A percentile compares a stretch with the other conserved stretches of the same genome.
These are phyloP conservation scores for Globisporangium spinosum DNA, from an alignment of 352 stramenopile genomes.

Conservation along the genomic window DNA sequence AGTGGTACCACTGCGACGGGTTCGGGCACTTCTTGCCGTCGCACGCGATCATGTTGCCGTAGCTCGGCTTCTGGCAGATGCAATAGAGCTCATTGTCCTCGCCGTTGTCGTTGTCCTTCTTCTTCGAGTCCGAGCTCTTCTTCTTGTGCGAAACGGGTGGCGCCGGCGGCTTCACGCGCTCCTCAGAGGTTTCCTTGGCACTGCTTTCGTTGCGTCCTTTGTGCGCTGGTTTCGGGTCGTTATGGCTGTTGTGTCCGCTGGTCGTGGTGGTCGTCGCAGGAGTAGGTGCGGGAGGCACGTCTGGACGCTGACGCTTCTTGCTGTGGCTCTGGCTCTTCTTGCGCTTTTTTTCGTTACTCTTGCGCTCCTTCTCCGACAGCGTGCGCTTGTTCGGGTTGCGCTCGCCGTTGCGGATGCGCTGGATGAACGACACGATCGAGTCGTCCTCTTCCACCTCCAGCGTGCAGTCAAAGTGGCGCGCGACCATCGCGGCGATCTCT, in stretches of 20 bases:
- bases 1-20: constrained; percentile 86
- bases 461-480: constrained; percentile 74
- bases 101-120: constrained; percentile 60
- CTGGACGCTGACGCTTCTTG: constrained; percentile 30
- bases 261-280: neutral
- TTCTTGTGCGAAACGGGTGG: constrained; percentile 31
- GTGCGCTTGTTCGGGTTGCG: constrained; percentile 48
- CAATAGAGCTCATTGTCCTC: constrained; percentile 89
- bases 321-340: constrained; percentile 65
- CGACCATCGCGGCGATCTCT: constrained; percentile 71
- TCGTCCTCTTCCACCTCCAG: constrained; percentile 85
- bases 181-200: constrained; percentile 19
- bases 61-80: constrained; percentile 83
- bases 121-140: constrained; percentile 35
- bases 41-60: constrained; percentile 88
- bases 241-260: neutral
- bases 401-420: constrained; percentile 81
- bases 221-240: neutral
- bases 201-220: neutral
- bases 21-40: constrained; percentile 86
- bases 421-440: constrained; percentile 83
- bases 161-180: constrained; percentile 24
- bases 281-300: neutral
- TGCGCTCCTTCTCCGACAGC: constrained; percentile 62
- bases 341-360: constrained; percentile 56